phyloP scores from a whole-genome alignment of 768 basidiomycete species.

The Atractiella rhizophila region DNA sequence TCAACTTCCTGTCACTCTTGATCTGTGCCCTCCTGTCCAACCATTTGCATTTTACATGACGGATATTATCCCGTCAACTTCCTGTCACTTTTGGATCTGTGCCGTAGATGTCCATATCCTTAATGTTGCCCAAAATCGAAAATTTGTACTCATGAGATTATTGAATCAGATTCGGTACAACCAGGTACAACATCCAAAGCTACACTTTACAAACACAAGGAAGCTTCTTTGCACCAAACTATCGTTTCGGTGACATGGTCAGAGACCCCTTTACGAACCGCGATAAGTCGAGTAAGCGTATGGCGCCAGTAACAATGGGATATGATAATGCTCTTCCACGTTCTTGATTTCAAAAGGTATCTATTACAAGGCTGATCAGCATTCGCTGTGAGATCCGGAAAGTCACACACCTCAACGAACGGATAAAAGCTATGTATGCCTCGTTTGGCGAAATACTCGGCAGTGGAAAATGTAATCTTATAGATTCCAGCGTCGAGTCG shows the following conservation, averaged over 20 bases:
- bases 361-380: background rate
- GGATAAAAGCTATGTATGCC: conserved; percentile 17
- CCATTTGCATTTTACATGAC: background rate
- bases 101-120: background rate
- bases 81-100: too few species aligned
- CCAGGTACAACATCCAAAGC: too few species aligned
- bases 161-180: too few species aligned
- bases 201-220: too few species aligned
- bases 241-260: background rate
- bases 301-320: conserved; percentile 18
- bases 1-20: background rate
- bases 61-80: background rate
- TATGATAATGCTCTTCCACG: conserved; percentile 18
- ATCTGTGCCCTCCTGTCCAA: too few species aligned
- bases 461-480: conserved; percentile 19
- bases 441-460: conserved; percentile 13
- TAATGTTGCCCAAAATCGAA: background rate
- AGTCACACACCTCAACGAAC: conserved; percentile 16
- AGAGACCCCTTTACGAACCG: conserved; percentile 11
- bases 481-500: conserved; percentile 14
- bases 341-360: conserved; percentile 18
- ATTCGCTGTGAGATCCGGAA: background rate
- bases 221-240: too few species aligned
- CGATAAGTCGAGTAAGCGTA: conserved; percentile 19
- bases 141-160: conserved; percentile 4